A percentile compares a stretch with the other conserved stretches of the same genome.
These are phyloP conservation scores for Leptographium lundbergii DNA, from an alignment of 2,329 filamentous ascomycete species.

Conservation along the genomic window DNA sequence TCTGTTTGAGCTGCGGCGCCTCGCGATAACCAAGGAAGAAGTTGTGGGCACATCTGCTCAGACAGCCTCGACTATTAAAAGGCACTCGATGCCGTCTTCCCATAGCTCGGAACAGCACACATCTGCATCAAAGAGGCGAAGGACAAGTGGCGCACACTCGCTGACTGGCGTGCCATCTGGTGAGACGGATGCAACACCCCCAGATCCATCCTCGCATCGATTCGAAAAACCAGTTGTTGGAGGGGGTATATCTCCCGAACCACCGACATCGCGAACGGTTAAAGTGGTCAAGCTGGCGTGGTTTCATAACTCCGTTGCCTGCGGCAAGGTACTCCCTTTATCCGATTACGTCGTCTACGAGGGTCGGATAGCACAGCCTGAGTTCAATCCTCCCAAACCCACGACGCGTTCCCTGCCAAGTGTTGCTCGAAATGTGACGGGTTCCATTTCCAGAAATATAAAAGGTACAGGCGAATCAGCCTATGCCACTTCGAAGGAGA, in stretches of 20 bases:
- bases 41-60: slow-evolving; percentile 8
- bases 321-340: slow-evolving; percentile 31
- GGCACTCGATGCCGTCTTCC: neutral
- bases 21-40: slow-evolving; percentile 48
- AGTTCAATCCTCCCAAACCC: neutral
- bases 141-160: neutral
- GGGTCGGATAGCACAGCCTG: slow-evolving; percentile 24
- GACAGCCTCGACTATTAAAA: neutral
- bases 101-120: neutral
- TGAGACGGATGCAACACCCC: neutral
- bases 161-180: neutral
- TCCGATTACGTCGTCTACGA: slow-evolving; percentile 41
- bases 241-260: neutral
- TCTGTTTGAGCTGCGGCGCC: slow-evolving; percentile 61
- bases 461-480: neutral
- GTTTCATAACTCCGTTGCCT: slow-evolving; percentile 40
- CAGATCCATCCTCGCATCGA: neutral
- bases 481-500: neutral
- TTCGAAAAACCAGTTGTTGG: neutral
- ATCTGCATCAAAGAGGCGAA: neutral
- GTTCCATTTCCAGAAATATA: no score
- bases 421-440: slow-evolving; percentile 7
- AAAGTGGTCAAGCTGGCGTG: slow-evolving; percentile 47
- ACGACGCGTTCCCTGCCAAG: slow-evolving; percentile 6
- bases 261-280: slow-evolving; percentile 8